Evolutionary conservation across 2,329 filamentous ascomycete species (phyloP), one percentile per base, ranked within the genome.

Genomic region (Penicillium frequentans): DNA sequence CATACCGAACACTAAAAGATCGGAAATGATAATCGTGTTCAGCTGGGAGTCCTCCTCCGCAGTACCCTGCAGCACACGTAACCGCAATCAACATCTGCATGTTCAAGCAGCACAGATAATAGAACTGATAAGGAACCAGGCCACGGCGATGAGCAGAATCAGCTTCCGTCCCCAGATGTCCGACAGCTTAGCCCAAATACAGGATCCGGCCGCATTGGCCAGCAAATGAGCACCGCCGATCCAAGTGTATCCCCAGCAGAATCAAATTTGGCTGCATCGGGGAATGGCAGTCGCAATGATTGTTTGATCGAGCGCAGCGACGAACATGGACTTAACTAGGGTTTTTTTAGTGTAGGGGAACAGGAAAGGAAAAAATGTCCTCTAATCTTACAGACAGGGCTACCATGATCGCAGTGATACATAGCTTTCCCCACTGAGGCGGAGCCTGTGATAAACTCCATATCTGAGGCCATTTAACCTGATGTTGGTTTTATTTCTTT

Each of bases 141-240:
- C 73, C 1, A 82, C 75, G 0, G 81, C 79, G 3, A 70, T 61
- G 10, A 86, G 68, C 3, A 85, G 65, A 35, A 84, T 82, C 3
- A 77, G 73, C 61, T 85, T 85, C 1, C 83, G 77, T 16, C 83
- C 83, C 79, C 81, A 85, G 35, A 85, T 85, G 61, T 86, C 82
- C 3, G 77, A 80, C 1, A 83, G 64, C 50, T 83, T 84, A 3
- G 86, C 88, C 89, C 89, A 92, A n/a, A 88, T 82, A 0, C 89
- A 88, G 0, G 83, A 84, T 2, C 81, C 81, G 0, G 88, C 86
- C 0, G 88, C 86, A 65, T 85, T 86, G 16, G 86, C 87, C 11
- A 93, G 82, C 3, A 91, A 77, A 70, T 89, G 93, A 0, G 89
- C 85, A 27, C 83, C 86, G 1, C 89, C 90, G 58, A 93, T 89